Evolutionary conservation across 495 filamentous ascomycete genomes (phyloP).

Genomic region (Aspergillus saccharolyticus): DNA sequence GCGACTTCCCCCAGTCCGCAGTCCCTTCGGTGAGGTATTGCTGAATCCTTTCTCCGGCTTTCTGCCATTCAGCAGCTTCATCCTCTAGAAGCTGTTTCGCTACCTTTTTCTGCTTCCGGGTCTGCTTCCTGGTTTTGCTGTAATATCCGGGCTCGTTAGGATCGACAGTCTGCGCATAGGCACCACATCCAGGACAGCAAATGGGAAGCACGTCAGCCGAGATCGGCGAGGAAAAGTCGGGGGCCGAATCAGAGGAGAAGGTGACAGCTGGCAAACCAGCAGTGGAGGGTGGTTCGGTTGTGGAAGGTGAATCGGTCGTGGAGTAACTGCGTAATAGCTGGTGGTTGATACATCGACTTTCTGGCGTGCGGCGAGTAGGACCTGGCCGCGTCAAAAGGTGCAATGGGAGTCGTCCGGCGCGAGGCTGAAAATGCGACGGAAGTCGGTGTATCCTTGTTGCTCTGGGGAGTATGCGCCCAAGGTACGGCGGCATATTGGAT

Average conservation of each 20-base stretch:
- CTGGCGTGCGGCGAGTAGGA: constrained; percentile 8
- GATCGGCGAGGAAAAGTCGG: constrained; percentile 8
- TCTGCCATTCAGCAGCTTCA: constrained; percentile 16
- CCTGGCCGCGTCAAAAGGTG: constrained; percentile 7
- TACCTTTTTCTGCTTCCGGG: constrained; percentile 30
- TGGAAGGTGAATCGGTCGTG: constrained; percentile 8
- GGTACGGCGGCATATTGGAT: constrained; percentile 30
- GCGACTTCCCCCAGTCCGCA: constrained; percentile 5
- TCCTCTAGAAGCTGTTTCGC: constrained; percentile 40
- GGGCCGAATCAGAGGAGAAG: too few relatives aligned
- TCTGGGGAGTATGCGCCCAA: constrained; percentile 26
- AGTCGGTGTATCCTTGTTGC: constrained; percentile 7
- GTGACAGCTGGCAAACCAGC: too few relatives aligned
- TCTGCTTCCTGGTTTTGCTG: constrained; percentile 48
- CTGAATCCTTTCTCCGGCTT: constrained; percentile 18
- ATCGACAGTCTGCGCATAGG: constrained; percentile 65
- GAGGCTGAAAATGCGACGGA: not conserved
- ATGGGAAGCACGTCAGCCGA: constrained; percentile 26
- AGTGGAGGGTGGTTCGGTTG: too few relatives aligned
- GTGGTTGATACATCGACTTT: not conserved
- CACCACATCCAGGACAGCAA: constrained; percentile 84
- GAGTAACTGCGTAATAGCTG: constrained; percentile 24
- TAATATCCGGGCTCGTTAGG: constrained; percentile 77
- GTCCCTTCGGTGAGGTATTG: constrained; percentile 4
- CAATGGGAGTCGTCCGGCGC: not conserved